A percentile compares a stretch with the other conserved stretches of the same genome.
Evolutionary conservation across 352 stramenopile genomes (phyloP).

Genomic region (Phytophthora brassicae): DNA sequence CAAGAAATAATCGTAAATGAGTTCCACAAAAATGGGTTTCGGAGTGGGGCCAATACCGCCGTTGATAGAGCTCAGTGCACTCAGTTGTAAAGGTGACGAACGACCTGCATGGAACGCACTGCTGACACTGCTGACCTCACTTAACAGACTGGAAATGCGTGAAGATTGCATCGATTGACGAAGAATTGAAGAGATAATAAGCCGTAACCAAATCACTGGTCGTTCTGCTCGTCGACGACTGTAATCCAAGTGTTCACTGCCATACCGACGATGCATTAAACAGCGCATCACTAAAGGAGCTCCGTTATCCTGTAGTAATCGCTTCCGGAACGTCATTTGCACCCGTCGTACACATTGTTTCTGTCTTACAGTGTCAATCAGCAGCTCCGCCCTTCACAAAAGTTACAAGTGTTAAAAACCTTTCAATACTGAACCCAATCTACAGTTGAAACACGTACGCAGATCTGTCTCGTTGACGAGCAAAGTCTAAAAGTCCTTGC

Average conservation of each 20-base stretch:
- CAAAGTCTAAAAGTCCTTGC: conserved; percentile 56
- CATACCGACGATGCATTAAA: conserved; percentile 70
- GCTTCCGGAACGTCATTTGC: conserved; percentile 66
- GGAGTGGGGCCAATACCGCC: conserved; percentile 59
- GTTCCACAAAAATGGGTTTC: conserved; percentile 63
- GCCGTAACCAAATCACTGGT: conserved; percentile 57
- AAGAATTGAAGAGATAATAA: conserved; percentile 64
- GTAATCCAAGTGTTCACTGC: conserved; percentile 31
- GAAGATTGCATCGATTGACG: conserved; percentile 39
- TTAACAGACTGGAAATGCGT: conserved; percentile 32
- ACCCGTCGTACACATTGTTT: conserved; percentile 74
- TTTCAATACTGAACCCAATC: no score
- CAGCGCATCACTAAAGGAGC: conserved; percentile 74
- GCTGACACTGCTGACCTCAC: conserved; percentile 54
- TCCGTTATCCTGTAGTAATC: conserved; percentile 63
- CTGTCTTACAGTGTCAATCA: conserved; percentile 71
- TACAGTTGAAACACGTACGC: conserved; percentile 43
- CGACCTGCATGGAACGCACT: conserved; percentile 28
- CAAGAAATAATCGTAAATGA: conserved; percentile 80
- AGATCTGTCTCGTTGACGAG: conserved; percentile 64
- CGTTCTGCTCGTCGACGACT: conserved; percentile 40
- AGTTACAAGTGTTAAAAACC: no score
- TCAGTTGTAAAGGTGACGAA: conserved; percentile 21
- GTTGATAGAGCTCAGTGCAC: conserved; percentile 40
- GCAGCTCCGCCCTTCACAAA: conserved; percentile 43